phyloP scores from a whole-genome alignment of 2,329 filamentous ascomycete genomes.

The Ceratocystis variospora region DNA sequence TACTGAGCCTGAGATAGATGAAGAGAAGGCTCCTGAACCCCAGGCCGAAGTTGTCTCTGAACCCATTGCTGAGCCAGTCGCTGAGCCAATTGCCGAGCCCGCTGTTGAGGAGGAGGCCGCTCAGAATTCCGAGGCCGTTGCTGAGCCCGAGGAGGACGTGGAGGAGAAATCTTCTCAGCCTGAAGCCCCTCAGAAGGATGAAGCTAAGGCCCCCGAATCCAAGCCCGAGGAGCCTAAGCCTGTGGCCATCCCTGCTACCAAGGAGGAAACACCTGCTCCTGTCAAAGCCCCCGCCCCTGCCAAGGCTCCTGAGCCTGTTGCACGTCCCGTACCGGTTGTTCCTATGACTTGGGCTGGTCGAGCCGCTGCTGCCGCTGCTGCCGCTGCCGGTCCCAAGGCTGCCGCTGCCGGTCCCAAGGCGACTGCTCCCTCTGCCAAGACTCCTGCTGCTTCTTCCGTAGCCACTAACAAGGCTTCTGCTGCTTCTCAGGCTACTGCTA shows the following conservation, averaged over 20 bases:
- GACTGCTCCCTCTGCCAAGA: slow-evolving; percentile 30
- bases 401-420: slow-evolving; percentile 41
- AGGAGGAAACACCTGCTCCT: slow-evolving; percentile 45
- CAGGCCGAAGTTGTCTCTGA: slow-evolving; percentile 28
- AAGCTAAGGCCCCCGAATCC: slow-evolving; percentile 6
- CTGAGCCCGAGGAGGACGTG: slow-evolving; percentile 45
- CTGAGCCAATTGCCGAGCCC: slow-evolving; percentile 33
- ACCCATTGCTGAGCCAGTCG: slow-evolving; percentile 18
- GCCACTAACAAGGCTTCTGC: slow-evolving; percentile 25
- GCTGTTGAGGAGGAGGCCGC: slow-evolving; percentile 41
- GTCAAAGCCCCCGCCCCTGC: slow-evolving; percentile 35
- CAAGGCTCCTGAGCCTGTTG: slow-evolving; percentile 35
- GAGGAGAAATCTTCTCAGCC: slow-evolving; percentile 22
- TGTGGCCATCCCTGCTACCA: slow-evolving; percentile 33
- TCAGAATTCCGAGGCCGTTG: slow-evolving; percentile 50
- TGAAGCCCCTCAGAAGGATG: slow-evolving; percentile 8
- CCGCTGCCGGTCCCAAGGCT: slow-evolving; percentile 26
- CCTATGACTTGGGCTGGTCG: slow-evolving; percentile 66
- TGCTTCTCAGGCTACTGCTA: slow-evolving; percentile 28
- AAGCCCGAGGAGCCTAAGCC: slow-evolving; percentile 8
- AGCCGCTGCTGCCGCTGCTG: slow-evolving; percentile 36
- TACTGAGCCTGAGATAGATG: slow-evolving; percentile 24
- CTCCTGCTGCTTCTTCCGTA: slow-evolving; percentile 24
- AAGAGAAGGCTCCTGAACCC: slow-evolving; percentile 25
- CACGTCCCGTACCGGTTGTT: slow-evolving; percentile 38